A percentile compares a stretch with the other conserved stretches of the same genome.
These are phyloP conservation scores for Cynanchum wilfordii DNA, from an alignment of 257 asterid species.

Conservation along the genomic window DNA sequence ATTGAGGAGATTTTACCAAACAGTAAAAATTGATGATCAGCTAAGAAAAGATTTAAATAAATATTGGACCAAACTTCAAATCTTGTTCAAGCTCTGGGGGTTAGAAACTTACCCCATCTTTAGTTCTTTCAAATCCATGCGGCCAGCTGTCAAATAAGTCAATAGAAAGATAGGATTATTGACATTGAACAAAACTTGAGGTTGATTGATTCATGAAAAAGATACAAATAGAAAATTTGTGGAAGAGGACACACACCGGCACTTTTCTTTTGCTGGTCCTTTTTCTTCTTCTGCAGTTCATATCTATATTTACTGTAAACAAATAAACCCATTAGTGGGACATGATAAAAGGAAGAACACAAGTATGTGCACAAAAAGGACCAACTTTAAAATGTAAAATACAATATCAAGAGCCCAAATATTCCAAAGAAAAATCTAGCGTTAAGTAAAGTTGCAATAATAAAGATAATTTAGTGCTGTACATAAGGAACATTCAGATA, in stretches of 20 bases:
- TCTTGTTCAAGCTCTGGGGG: not conserved
- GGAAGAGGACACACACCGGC: conserved; percentile 41
- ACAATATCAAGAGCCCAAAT: not conserved
- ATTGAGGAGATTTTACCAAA: not conserved
- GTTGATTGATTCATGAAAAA: conserved; percentile 9
- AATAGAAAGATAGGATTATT: conserved; percentile 18
- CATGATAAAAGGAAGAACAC: not conserved
- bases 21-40: conserved; percentile 6
- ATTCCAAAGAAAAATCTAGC: not conserved
- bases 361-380: not conserved
- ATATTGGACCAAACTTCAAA: not conserved
- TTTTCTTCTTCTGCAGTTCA: conserved; percentile 89
- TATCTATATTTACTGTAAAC: conserved; percentile 73
- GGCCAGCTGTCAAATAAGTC: conserved; percentile 59
- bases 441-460: not conserved
- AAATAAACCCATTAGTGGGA: not conserved
- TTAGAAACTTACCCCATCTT: conserved; percentile 82
- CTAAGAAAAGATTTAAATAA: not conserved
- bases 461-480: not conserved
- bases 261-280: conserved; percentile 95
- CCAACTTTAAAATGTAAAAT: not conserved
- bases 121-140: conserved; percentile 95
- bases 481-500: not conserved
- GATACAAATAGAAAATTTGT: conserved; percentile 9
- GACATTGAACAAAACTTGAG: not conserved